Conservation (phyloP, 306 rosid genomes). For the Datisca glomerata region DNA sequence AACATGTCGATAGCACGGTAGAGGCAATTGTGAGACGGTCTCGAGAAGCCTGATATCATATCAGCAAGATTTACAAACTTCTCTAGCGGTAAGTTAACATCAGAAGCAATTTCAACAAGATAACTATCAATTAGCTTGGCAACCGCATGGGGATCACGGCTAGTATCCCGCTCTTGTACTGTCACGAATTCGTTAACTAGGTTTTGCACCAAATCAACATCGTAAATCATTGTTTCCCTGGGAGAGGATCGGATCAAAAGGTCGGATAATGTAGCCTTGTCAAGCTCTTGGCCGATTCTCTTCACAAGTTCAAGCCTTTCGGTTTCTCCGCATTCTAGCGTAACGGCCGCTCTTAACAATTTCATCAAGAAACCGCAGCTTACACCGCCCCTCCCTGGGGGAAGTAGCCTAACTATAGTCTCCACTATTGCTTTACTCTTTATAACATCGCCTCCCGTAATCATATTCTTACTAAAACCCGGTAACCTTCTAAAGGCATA, state of each 20-base stretch:
- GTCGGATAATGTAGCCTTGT: conserved; percentile 66
- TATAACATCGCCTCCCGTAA: conserved; percentile 47
- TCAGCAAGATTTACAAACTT: conserved; percentile 59
- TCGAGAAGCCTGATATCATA: conserved; percentile 52
- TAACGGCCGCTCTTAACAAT: conserved; percentile 44
- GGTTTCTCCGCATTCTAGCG: conserved; percentile 44
- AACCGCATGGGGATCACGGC: too few relatives aligned
- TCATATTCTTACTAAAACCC: conserved; percentile 49
- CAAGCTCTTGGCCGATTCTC: conserved; percentile 64
- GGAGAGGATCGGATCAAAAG: conserved; percentile 40
- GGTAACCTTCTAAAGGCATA: conserved; percentile 58
- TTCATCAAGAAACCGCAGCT: conserved; percentile 55
- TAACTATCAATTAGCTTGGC: conserved; percentile 85
- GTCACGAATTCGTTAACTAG: conserved; percentile 64
- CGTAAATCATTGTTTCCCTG: conserved; percentile 31
- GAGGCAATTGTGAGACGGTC: conserved; percentile 69
- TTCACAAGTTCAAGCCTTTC: conserved; percentile 44
- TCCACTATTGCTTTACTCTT: conserved; percentile 51
- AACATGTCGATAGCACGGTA: conserved; percentile 89
- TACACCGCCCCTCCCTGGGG: conserved; percentile 35
- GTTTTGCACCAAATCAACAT: conserved; percentile 56
- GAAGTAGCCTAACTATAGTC: conserved; percentile 51
- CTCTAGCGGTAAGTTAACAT: conserved; percentile 44
- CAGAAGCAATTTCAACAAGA: conserved; percentile 63
- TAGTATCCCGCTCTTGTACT: too few relatives aligned